Evolutionary conservation across 345 rosid genomes (phyloP).

Genomic region (Populus euphratica): DNA sequence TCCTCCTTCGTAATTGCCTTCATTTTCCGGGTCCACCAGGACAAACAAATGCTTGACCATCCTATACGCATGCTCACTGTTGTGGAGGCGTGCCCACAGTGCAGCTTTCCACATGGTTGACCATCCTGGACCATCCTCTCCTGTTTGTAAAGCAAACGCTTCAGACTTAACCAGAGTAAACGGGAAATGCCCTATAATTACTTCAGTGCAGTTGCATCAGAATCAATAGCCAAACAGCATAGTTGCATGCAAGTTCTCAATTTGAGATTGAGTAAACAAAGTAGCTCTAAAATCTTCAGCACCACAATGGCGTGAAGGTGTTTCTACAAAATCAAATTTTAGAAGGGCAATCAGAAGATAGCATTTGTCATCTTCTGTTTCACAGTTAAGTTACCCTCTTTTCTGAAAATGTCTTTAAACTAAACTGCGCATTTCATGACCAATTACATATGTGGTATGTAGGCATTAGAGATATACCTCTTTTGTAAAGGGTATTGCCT

Average conservation of each 20-base stretch:
- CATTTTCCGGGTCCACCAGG: constrained; percentile 75
- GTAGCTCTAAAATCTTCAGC: background rate
- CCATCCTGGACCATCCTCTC: constrained; percentile 98
- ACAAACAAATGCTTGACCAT: constrained; percentile 69
- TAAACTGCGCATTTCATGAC: background rate
- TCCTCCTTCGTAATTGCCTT: constrained; percentile 65
- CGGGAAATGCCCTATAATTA: background rate
- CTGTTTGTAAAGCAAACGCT: constrained; percentile 33
- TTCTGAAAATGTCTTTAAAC: background rate
- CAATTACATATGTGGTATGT: background rate
- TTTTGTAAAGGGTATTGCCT: constrained; percentile 53
- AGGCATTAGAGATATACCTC: constrained; percentile 48
- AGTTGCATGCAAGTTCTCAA: background rate
- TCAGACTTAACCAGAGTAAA: background rate
- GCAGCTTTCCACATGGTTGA: constrained; percentile 86
- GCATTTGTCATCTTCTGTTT: background rate
- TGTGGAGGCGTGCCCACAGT: constrained; percentile 79
- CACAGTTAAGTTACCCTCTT: too few species aligned
- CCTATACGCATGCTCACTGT: constrained; percentile 63
- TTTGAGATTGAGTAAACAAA: background rate
- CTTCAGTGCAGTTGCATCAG: background rate
- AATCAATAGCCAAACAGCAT: background rate
- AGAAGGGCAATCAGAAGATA: background rate
- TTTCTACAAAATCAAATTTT: background rate
- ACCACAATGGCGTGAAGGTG: background rate